Conservation (phyloP, 495 filamentous ascomycete genomes). For the Penicillium lividum region DNA sequence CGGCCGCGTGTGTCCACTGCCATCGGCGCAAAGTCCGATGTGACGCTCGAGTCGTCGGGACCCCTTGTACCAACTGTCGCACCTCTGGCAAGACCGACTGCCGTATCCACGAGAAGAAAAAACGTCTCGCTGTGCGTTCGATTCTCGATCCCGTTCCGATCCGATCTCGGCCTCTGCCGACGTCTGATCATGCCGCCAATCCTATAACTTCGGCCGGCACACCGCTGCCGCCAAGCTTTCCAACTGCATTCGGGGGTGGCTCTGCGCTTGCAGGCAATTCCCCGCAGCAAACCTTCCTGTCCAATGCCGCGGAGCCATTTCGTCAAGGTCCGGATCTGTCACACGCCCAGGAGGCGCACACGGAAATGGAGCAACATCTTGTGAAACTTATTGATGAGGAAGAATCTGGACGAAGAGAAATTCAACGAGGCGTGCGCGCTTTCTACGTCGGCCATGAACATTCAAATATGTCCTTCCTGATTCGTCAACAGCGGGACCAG, state of each 20-base stretch:
- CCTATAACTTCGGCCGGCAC: slow-evolving; percentile 23
- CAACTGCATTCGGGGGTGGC: slow-evolving; percentile 30
- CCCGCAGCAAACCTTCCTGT: slow-evolving; percentile 25
- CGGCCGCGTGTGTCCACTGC: slow-evolving; percentile 49
- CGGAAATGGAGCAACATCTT: slow-evolving; percentile 45
- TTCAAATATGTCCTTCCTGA: slow-evolving; percentile 55
- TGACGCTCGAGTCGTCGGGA: slow-evolving; percentile 46
- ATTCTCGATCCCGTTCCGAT: slow-evolving; percentile 53
- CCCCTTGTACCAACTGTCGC: slow-evolving; percentile 50
- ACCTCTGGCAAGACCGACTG: slow-evolving; percentile 48
- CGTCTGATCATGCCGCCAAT: slow-evolving; percentile 28
- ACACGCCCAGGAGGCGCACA: slow-evolving; percentile 37
- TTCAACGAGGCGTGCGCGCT: slow-evolving; percentile 47
- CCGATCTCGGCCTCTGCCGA: slow-evolving; percentile 43
- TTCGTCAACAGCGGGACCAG: slow-evolving; percentile 48
- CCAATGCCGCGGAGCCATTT: slow-evolving; percentile 30
- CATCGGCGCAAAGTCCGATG: slow-evolving; percentile 53
- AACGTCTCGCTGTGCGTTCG: slow-evolving; percentile 46
- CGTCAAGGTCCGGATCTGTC: slow-evolving; percentile 33
- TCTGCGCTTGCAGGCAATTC: slow-evolving; percentile 23
- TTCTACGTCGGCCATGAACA: slow-evolving; percentile 53
- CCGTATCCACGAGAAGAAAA: slow-evolving; percentile 52
- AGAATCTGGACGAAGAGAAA: slow-evolving; percentile 42
- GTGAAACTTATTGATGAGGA: slow-evolving; percentile 51
- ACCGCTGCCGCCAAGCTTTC: slow-evolving; percentile 31